Evolutionary conservation across 106 monocot species (phyloP), one percentile per base, ranked within the genome.

Genomic region (Alisma plantagoaquatica): DNA sequence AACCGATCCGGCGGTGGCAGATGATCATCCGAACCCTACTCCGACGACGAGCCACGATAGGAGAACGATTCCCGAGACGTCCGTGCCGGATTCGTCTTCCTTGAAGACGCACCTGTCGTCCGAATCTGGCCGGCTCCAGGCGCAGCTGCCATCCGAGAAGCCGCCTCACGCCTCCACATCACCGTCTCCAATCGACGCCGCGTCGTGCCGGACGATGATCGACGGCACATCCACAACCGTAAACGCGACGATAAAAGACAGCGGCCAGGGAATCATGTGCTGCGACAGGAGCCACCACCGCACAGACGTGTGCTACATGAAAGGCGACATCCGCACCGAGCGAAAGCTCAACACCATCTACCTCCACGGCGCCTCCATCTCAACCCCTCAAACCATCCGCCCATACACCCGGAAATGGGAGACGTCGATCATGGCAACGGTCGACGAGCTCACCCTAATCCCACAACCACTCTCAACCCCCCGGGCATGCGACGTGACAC

Each of bases 221-320:
- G n/a, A n/a, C n/a, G n/a, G n/a, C n/a, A n/a, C n/a, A n/a, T n/a
- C n/a, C n/a, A n/a, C n/a, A n/a, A n/a, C n/a, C n/a, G n/a, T n/a
- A n/a, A n/a, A n/a, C n/a, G n/a, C 25, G 48, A 63, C 20, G 77
- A 62, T 46, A 27, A 2, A 27, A 9, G 12, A n/a, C 12, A 23
- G 33, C 2, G 58, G 21, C 26, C 64, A 33, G 9, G 64, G 64
- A 4, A 22, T 69, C 2, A 16, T 79, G 17, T 71, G 70, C 60
- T 86, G 86, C 41, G 81, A 86, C 53, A 68, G 80, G 32, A 66
- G 64, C 56, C 64, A 67, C 12, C 56, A 56, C 60, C 63, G 86
- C 30, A 74, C 70, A 24, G 80, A 86, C 70, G 46, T 86, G 23
- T 86, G 86, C 68, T 77, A 68, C 70, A 42, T 68, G 65, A 45